phyloP scores from a whole-genome alignment of 2,329 filamentous ascomycete species.

The Cladosporium austrohemisphaericum region DNA sequence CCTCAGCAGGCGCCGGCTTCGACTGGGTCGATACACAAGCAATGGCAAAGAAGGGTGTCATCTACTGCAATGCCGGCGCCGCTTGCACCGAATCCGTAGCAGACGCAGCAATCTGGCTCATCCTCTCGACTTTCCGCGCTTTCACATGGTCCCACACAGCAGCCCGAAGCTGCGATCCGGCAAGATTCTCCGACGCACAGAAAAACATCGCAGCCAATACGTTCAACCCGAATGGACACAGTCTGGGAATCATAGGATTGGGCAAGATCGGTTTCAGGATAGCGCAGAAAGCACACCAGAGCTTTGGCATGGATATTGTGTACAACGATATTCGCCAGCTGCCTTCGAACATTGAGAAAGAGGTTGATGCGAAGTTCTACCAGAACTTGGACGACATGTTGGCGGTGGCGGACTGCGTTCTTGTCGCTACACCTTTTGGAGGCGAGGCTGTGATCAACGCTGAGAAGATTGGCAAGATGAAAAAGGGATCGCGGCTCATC shows the following conservation, averaged over 20 bases:
- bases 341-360: slow-evolving; percentile 41
- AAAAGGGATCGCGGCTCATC: slow-evolving; percentile 56
- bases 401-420: slow-evolving; percentile 53
- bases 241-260: slow-evolving; percentile 65
- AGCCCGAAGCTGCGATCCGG: slow-evolving; percentile 45
- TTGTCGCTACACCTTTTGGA: slow-evolving; percentile 59
- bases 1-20: slow-evolving; percentile 59
- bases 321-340: slow-evolving; percentile 60
- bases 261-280: slow-evolving; percentile 53
- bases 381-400: slow-evolving; percentile 52
- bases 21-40: slow-evolving; percentile 61
- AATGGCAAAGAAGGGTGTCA: slow-evolving; percentile 59
- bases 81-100: slow-evolving; percentile 70
- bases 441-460: slow-evolving; percentile 49
- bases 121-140: slow-evolving; percentile 66
- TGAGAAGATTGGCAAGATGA: slow-evolving; percentile 49
- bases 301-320: slow-evolving; percentile 64
- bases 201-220: slow-evolving; percentile 52
- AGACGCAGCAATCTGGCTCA: slow-evolving; percentile 65
- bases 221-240: slow-evolving; percentile 37
- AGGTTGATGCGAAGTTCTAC: slow-evolving; percentile 53
- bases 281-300: slow-evolving; percentile 54
- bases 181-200: slow-evolving; percentile 58
- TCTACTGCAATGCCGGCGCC: slow-evolving; percentile 70
- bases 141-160: slow-evolving; percentile 62